phyloP scores from a whole-genome alignment of 2,329 filamentous ascomycete genomes.

The Curvularia eragrostidis region DNA sequence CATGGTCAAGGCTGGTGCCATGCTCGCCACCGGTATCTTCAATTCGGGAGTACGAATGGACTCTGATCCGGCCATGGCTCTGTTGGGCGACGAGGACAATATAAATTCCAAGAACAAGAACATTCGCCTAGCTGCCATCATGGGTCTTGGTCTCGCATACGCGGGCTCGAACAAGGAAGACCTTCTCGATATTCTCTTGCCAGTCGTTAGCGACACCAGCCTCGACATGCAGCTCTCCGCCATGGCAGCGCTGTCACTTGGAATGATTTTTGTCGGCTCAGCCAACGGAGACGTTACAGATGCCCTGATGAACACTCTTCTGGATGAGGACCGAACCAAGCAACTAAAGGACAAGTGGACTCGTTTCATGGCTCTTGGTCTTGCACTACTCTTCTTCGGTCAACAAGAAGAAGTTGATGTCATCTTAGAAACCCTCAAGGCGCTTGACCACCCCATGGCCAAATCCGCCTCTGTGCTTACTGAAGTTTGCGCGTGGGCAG shows the following conservation, averaged over 20 bases:
- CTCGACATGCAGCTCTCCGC: slow-evolving; percentile 95
- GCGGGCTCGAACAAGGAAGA: slow-evolving; percentile 93
- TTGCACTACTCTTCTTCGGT: slow-evolving; percentile 94
- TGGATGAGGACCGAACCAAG: slow-evolving; percentile 89
- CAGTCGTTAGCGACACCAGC: slow-evolving; percentile 82
- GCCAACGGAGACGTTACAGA: slow-evolving; percentile 90
- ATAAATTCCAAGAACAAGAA: slow-evolving; percentile 78
- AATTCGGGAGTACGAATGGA: slow-evolving; percentile 91
- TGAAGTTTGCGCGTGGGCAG: slow-evolving; percentile 97
- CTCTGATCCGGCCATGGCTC: slow-evolving; percentile 85
- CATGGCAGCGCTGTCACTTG: slow-evolving; percentile 90
- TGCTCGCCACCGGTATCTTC: slow-evolving; percentile 93
- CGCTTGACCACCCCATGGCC: slow-evolving; percentile 94
- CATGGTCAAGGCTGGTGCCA: slow-evolving; percentile 87
- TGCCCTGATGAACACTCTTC: slow-evolving; percentile 87
- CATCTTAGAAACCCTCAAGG: slow-evolving; percentile 94
- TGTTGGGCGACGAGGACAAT: slow-evolving; percentile 81
- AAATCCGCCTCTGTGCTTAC: slow-evolving; percentile 94
- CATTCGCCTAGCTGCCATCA: slow-evolving; percentile 84
- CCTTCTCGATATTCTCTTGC: slow-evolving; percentile 81
- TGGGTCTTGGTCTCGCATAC: slow-evolving; percentile 94
- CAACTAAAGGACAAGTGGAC: slow-evolving; percentile 99
- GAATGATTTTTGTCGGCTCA: slow-evolving; percentile 90
- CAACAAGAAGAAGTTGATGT: slow-evolving; percentile 99
- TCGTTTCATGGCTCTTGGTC: slow-evolving; percentile 90